Evolutionary conservation across 2,329 filamentous ascomycete species (phyloP), one percentile per base, ranked within the genome.

Genomic region (Colletotrichum lini): DNA sequence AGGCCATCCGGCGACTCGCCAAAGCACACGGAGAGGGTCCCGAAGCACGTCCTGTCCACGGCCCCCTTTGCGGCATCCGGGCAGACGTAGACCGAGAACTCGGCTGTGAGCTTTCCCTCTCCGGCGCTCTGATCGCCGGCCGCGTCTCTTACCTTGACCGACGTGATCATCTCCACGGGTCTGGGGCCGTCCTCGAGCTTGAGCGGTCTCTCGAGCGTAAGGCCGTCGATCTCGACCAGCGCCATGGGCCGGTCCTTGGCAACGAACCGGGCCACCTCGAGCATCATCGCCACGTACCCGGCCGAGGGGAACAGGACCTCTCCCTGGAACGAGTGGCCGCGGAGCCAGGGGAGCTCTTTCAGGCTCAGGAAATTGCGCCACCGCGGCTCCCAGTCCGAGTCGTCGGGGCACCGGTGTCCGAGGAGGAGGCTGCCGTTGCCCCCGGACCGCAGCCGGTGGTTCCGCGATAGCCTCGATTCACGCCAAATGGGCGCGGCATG

Each of bases 281-380:
- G 59, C 42, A 66, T 70, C 69, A 82, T 77, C 16, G 80, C 79
- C 2, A 79, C 75, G n/a, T 77, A 75, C 23, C 80, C 82, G 4
- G 78, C 77, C 5, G 78, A 80, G 53, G 83, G 79, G 62, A 81
- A 82, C 67, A 84, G 82, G 67, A 81, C 80, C 54, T 83, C 78
- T 74, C 79, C 84, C 66, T 84, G 81, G 75, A 86, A 83, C n/a
- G 76, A 75, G 75, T 86, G 86, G 65, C 86, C 84, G 54, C 83
- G 76, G 16, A 84, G 80, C 69, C 86, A 87, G 9, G 86, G 81
- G 18, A 83, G 64, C 47, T 84, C 79, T 13, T 78, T 76, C 3
- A 81, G 68, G 1, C 63, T 72, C 30, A 74, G 15, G 13, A 65
- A 53, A 56, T 74, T 72, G 15, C 72, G 70, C 70, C 70, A 74